Base-by-base conservation (phyloP, 306 rosid species). In the Prinsepia uniflora region DNA sequence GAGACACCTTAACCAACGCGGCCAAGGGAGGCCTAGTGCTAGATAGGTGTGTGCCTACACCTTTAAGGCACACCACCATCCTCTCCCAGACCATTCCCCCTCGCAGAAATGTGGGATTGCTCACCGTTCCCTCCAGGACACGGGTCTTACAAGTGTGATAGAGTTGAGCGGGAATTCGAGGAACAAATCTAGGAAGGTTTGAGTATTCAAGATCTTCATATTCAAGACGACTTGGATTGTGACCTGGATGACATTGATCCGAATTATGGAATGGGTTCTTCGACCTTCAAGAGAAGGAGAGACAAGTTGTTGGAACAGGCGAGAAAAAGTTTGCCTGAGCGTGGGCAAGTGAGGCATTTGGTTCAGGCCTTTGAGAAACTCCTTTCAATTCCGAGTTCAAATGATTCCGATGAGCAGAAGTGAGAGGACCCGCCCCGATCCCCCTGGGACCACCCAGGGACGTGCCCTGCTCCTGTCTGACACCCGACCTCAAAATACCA, bases 331-430 rank as follows among this genome's bases (percentile, higher is more conserved):
- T 80, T 85, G 18, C 97, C 96, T 14, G 96, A 87, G 55, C 66
- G 68, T 66, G 99, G 99, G 55, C 86, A 70, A 68, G 98, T 94
- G 47, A 81, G 72, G 96, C 90, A 89, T 77, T 77, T 94, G 85
- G 97, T 90, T 8, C 77, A 80, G 73, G 98, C 97, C 4, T 90
- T 94, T 65, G 98, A 94, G 95, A 90, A 74, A 73, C 85, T 94
- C 60, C 81, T 84, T 15, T 72, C 84, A n/a, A 72, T 88, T 64
- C 91, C 84, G 3, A 62, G 14, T 18, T 57, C 80, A 4, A 80
- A 86, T 42, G 81, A 72, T 0, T 41, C 71, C 0, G 72, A 79
- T 12, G 72, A 77, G 48, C 60, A 68, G 58, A 55, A 30, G 3
- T 2, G 36, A 2, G 36, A 30, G 36, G 30, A 24, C n/a, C n/a